Evolutionary conservation across 768 basidiomycete species (phyloP).

Genomic region (Coprinopsis strossmayeri): DNA sequence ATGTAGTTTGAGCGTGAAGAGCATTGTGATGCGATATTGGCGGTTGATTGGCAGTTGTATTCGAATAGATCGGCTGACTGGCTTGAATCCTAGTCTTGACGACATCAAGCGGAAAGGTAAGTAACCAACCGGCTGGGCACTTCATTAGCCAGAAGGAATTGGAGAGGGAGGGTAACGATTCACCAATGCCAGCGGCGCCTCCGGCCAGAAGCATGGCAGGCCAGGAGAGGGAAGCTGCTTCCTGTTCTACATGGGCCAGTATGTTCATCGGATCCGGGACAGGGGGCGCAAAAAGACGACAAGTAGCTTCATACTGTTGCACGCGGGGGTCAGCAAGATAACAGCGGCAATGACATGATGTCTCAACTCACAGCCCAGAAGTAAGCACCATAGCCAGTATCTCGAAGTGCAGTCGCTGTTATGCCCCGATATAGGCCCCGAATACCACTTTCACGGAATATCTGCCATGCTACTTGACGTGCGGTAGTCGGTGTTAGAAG

Average conservation of each 20-base stretch:
- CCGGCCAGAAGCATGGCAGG: constrained; percentile 63
- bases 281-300: constrained; percentile 37
- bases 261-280: constrained; percentile 24
- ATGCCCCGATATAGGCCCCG: constrained; percentile 74
- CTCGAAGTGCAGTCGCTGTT: constrained; percentile 65
- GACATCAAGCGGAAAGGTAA: constrained; percentile 85
- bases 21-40: no score
- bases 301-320: constrained; percentile 58
- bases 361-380: constrained; percentile 64
- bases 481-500: constrained; percentile 42
- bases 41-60: not conserved
- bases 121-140: constrained; percentile 56
- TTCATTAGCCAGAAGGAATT: not conserved
- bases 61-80: constrained; percentile 18
- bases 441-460: constrained; percentile 51
- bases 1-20: no score
- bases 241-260: constrained; percentile 33
- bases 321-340: not conserved
- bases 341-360: not conserved
- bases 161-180: not conserved
- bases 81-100: constrained; percentile 87
- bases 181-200: constrained; percentile 64
- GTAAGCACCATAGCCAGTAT: constrained; percentile 82
- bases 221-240: constrained; percentile 37
- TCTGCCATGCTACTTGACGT: constrained; percentile 44